These are phyloP conservation scores for Aspergillus diversus DNA, from an alignment of 495 filamentous ascomycete genomes.

Conservation along the genomic window DNA sequence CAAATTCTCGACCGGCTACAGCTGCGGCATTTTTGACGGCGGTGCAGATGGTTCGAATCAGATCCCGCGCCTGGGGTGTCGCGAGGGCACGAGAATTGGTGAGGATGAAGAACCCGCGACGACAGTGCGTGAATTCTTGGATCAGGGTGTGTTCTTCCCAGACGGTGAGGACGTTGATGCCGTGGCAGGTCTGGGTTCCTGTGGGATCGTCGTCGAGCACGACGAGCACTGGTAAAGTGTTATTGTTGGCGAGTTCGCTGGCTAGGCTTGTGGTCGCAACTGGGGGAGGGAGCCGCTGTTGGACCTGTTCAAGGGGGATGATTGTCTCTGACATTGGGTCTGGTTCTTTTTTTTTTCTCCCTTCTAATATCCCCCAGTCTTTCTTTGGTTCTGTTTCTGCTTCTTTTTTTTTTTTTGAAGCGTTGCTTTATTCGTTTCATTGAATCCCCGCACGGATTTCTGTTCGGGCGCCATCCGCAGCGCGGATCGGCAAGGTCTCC, in stretches of 20 bases:
- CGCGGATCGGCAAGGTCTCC: constrained; percentile 3
- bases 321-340: background rate
- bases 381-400: too few species aligned
- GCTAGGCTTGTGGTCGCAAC: background rate
- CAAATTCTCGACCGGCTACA: background rate
- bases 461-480: background rate
- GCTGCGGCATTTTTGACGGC: constrained; percentile 5
- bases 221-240: background rate
- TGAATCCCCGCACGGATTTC: background rate
- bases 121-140: constrained; percentile 2
- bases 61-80: background rate
- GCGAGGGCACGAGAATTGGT: constrained; percentile 9
- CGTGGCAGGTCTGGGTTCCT: constrained; percentile 9
- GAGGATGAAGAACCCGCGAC: constrained; percentile 8
- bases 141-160: constrained; percentile 8
- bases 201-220: constrained; percentile 14
- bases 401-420: background rate
- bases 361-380: background rate
- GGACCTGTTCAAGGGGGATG: background rate
- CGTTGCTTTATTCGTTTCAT: background rate
- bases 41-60: constrained; percentile 2
- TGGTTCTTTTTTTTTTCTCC: background rate
- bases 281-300: background rate
- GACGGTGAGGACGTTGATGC: constrained; percentile 10
- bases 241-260: background rate